These are phyloP conservation scores for Stemphylium lycopersici DNA, from an alignment of 2,329 filamentous ascomycete genomes.

Conservation along the genomic window DNA sequence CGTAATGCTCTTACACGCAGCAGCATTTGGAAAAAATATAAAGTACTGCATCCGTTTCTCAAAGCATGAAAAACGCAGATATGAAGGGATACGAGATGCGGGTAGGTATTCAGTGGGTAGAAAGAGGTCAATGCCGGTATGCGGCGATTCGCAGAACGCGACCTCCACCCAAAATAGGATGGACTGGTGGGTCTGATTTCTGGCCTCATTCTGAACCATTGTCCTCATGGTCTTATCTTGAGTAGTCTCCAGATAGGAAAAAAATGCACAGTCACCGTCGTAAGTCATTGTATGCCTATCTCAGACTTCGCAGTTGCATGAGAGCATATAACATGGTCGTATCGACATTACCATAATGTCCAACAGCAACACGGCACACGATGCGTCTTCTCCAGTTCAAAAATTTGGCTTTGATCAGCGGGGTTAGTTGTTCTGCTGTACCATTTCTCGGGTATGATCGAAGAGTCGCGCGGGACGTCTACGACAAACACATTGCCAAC, in stretches of 20 bases:
- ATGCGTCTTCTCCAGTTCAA: neutral
- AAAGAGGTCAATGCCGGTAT: too few relatives aligned
- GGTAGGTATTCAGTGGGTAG: too few relatives aligned
- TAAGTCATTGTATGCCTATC: neutral
- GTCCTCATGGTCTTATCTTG: neutral
- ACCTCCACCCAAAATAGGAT: neutral
- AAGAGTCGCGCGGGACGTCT: constrained; percentile 25
- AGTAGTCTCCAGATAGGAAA: neutral
- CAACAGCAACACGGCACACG: neutral
- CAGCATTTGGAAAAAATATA: too few relatives aligned
- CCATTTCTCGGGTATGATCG: constrained; percentile 30
- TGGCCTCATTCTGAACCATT: neutral
- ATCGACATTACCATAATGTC: neutral
- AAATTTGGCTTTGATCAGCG: neutral
- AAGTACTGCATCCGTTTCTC: too few relatives aligned
- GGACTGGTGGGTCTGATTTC: neutral
- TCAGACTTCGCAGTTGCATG: too few relatives aligned
- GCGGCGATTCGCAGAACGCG: neutral
- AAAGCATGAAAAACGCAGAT: too few relatives aligned
- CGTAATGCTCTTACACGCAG: too few relatives aligned
- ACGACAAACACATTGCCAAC: constrained; percentile 26
- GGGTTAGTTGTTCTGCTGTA: constrained; percentile 14
- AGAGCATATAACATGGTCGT: neutral
- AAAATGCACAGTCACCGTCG: neutral
- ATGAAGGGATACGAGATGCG: too few relatives aligned